These are phyloP conservation scores for Puya raimondii DNA, from an alignment of 176 grass and related monocot species.

Conservation along the genomic window DNA sequence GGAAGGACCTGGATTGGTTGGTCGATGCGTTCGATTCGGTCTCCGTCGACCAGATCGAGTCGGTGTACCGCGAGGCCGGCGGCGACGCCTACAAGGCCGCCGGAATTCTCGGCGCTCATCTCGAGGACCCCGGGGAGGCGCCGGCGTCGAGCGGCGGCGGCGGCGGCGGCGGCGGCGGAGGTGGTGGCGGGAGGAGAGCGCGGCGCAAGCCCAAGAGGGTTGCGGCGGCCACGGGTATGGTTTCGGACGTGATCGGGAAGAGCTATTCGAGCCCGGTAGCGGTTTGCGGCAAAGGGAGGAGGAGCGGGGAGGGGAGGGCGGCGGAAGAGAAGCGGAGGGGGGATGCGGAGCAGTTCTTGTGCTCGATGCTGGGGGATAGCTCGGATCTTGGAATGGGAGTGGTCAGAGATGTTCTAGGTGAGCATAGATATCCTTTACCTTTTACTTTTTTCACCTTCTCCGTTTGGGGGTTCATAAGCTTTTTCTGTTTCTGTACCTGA, in stretches of 20 bases:
- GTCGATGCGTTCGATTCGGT: conserved; percentile 43
- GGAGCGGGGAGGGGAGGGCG: conserved; percentile 5
- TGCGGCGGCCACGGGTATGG: conserved; percentile 48
- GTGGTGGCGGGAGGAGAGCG: conserved; percentile 14
- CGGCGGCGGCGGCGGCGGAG: background rate
- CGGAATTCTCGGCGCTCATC: conserved; percentile 41
- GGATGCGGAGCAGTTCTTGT: conserved; percentile 52
- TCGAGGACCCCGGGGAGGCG: conserved; percentile 15
- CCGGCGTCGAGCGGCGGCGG: background rate
- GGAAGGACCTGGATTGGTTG: conserved; percentile 54
- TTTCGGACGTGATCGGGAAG: conserved; percentile 73
- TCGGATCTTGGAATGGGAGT: conserved; percentile 57
- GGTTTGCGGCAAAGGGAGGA: background rate
- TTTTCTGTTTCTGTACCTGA: background rate
- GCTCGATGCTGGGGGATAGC: conserved; percentile 56
- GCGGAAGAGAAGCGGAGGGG: background rate
- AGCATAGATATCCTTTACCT: background rate
- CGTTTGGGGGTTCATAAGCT: too few relatives aligned
- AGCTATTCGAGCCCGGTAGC: conserved; percentile 28
- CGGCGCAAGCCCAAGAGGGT: conserved; percentile 33
- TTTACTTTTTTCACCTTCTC: background rate
- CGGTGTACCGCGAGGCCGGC: conserved; percentile 45
- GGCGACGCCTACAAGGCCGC: conserved; percentile 57
- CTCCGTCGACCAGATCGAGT: conserved; percentile 63
- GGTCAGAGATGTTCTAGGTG: conserved; percentile 71